Conservation (phyloP, 441 rosid genomes). For the Gossypium lobatum region DNA sequence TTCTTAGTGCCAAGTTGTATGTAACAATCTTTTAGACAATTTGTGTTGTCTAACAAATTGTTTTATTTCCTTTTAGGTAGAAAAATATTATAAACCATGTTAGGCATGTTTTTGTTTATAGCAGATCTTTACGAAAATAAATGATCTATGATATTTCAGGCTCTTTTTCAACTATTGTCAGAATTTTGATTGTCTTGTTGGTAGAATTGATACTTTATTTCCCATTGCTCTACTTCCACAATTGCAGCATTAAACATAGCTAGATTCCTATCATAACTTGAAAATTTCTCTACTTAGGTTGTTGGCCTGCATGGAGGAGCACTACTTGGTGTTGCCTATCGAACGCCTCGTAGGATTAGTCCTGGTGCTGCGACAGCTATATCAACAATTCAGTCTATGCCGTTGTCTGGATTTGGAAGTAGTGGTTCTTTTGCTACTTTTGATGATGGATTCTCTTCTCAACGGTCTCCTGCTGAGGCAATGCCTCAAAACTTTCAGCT, state of each 20-base stretch:
- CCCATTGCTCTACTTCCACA: background rate
- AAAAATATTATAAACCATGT: background rate
- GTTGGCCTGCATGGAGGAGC: constrained; percentile 97
- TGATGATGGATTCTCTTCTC: constrained; percentile 76
- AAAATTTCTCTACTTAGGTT: constrained; percentile 41
- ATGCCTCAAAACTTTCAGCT: constrained; percentile 88
- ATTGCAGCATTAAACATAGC: background rate
- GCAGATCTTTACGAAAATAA: background rate
- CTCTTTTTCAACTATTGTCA: background rate
- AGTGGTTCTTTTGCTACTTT: constrained; percentile 67
- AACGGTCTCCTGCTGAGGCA: constrained; percentile 68
- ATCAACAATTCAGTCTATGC: constrained; percentile 95
- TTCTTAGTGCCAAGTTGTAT: constrained; percentile 2
- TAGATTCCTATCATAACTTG: constrained; percentile 9
- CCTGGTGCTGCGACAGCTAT: constrained; percentile 89
- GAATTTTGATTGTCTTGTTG: background rate
- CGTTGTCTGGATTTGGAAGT: constrained; percentile 90
- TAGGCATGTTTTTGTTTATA: background rate
- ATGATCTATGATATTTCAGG: background rate
- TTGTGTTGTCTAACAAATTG: background rate
- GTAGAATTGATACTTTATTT: constrained; percentile 1
- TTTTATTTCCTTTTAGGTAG: background rate
- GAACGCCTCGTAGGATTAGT: constrained; percentile 80
- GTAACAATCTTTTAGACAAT: background rate
- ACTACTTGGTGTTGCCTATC: constrained; percentile 89